Conservation (phyloP, 1,284 basidiomycete species). For the Ustilago trichophora region DNA sequence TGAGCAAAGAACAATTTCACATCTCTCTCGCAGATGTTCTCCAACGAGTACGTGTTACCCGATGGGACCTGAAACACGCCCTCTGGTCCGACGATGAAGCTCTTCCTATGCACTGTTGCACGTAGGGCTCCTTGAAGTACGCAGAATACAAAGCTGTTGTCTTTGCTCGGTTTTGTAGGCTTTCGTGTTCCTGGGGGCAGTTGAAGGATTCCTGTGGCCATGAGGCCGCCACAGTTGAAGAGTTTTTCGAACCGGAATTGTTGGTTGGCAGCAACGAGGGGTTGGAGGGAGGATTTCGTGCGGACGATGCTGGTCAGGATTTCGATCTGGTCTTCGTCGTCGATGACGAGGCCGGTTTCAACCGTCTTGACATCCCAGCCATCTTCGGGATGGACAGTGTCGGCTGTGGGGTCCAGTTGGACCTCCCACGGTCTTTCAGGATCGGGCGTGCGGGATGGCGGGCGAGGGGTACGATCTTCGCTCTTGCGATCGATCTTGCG, state of each 20-base stretch:
- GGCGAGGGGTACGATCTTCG: slow-evolving; percentile 64
- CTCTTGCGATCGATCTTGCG: slow-evolving; percentile 20
- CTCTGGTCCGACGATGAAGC: slow-evolving; percentile 80
- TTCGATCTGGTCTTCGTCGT: slow-evolving; percentile 75
- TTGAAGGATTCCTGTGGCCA: slow-evolving; percentile 86
- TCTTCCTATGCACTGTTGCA: slow-evolving; percentile 81
- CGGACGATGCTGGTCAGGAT: slow-evolving; percentile 69
- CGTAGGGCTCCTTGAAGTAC: slow-evolving; percentile 77
- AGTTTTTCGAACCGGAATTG: slow-evolving; percentile 90
- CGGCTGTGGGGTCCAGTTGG: slow-evolving; percentile 70
- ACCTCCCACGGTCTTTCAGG: slow-evolving; percentile 20
- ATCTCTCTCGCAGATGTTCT: slow-evolving; percentile 82
- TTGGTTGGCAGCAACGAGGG: slow-evolving; percentile 69
- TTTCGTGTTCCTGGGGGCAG: slow-evolving; percentile 82
- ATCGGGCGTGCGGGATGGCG: slow-evolving; percentile 61
- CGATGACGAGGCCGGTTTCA: slow-evolving; percentile 75
- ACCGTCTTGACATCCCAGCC: slow-evolving; percentile 87
- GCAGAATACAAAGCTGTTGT: slow-evolving; percentile 85
- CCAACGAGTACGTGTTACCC: slow-evolving; percentile 90
- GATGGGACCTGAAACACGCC: slow-evolving; percentile 87
- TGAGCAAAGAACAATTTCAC: slow-evolving; percentile 92
- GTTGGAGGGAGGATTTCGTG: slow-evolving; percentile 17
- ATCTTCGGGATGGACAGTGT: slow-evolving; percentile 68
- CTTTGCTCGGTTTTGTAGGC: slow-evolving; percentile 86
- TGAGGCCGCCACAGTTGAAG: slow-evolving; percentile 90